phyloP scores from a whole-genome alignment of 208 protist species.

The Trypanosoma melophagium region DNA sequence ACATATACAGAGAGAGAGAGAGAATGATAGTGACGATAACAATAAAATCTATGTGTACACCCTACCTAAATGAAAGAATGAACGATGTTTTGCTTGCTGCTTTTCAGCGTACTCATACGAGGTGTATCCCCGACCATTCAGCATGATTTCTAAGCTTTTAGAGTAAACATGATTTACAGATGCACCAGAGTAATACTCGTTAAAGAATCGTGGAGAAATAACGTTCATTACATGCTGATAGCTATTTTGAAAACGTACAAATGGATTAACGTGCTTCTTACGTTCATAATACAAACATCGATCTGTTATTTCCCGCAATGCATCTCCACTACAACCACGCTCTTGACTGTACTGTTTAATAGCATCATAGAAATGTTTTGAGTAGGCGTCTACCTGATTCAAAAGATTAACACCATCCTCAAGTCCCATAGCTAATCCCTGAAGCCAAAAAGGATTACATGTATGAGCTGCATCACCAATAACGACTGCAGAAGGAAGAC shows the following conservation, averaged over 20 bases:
- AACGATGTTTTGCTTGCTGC: conserved; percentile 82
- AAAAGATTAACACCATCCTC: conserved; percentile 80
- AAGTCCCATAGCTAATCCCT: conserved; percentile 75
- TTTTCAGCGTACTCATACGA: conserved; percentile 88
- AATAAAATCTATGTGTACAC: conserved; percentile 68
- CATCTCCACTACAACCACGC: conserved; percentile 78
- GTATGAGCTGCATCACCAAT: conserved; percentile 82
- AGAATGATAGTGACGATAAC: neutral
- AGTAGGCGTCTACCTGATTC: conserved; percentile 85
- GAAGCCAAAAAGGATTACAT: conserved; percentile 86
- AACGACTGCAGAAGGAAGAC: conserved; percentile 80
- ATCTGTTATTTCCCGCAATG: conserved; percentile 81
- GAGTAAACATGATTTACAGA: conserved; percentile 85
- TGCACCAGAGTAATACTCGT: conserved; percentile 72
- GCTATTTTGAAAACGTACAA: conserved; percentile 76
- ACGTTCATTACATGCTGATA: conserved; percentile 78
- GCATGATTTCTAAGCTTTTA: conserved; percentile 81
- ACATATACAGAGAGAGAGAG: conserved; percentile 2
- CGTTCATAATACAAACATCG: conserved; percentile 84
- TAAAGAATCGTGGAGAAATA: conserved; percentile 51
- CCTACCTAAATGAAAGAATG: conserved; percentile 76
- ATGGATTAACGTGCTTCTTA: conserved; percentile 75
- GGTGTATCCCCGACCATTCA: conserved; percentile 88
- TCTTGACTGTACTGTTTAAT: conserved; percentile 86
- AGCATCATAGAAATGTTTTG: conserved; percentile 85